phyloP scores from a whole-genome alignment of 768 basidiomycete genomes.

The Xerocomellus chrysenteron region DNA sequence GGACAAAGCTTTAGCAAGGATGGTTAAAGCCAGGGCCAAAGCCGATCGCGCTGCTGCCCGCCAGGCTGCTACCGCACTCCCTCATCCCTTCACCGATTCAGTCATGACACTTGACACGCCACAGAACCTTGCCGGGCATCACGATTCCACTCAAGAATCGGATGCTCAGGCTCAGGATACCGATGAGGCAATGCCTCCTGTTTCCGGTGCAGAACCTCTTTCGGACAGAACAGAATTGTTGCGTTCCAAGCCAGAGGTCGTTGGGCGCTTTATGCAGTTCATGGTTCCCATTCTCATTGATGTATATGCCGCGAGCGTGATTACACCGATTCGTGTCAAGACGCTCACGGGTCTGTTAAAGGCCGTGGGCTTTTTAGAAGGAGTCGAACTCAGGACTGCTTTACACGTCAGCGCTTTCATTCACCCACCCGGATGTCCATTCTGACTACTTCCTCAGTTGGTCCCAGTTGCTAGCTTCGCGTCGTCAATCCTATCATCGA shows the following conservation, averaged over 20 bases:
- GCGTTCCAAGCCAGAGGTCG: constrained; percentile 69
- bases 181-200: constrained; percentile 33
- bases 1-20: constrained; percentile 74
- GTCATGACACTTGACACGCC: constrained; percentile 20
- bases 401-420: constrained; percentile 58
- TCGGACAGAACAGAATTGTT: constrained; percentile 72
- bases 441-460: constrained; percentile 47
- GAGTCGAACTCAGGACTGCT: constrained; percentile 70
- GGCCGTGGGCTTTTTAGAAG: constrained; percentile 85
- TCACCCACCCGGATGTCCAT: neutral
- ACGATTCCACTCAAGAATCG: constrained; percentile 31
- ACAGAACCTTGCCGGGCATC: constrained; percentile 12
- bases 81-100: constrained; percentile 31
- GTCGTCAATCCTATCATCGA: constrained; percentile 89
- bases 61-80: constrained; percentile 40
- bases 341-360: constrained; percentile 86
- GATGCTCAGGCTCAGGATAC: constrained; percentile 45
- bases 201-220: constrained; percentile 34
- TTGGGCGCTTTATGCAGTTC: constrained; percentile 82
- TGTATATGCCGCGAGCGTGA: constrained; percentile 98
- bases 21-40: constrained; percentile 82
- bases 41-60: constrained; percentile 75
- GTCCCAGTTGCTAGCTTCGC: constrained; percentile 96
- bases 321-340: constrained; percentile 82
- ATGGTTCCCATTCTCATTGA: constrained; percentile 94